These are phyloP conservation scores for Coprinopsis cinerea DNA, from an alignment of 768 basidiomycete genomes.

Conservation along the genomic window DNA sequence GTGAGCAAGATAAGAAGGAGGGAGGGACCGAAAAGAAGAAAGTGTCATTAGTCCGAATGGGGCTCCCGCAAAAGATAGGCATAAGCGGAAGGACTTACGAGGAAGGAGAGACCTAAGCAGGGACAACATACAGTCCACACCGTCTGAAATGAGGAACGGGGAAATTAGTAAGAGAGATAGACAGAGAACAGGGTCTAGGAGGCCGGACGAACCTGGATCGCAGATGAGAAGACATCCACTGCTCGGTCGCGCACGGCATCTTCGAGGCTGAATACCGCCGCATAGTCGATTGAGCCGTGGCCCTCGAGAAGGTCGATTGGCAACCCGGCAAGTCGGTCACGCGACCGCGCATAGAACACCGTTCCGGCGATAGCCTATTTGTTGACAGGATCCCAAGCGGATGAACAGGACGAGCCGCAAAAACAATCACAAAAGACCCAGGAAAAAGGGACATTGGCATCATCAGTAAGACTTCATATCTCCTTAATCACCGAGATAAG, in stretches of 20 bases:
- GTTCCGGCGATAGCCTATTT: slow-evolving; percentile 70
- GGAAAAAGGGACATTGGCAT: too few species aligned
- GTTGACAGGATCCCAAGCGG: neutral
- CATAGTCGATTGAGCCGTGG: slow-evolving; percentile 50
- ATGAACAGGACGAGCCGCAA: neutral
- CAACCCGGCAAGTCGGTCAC: slow-evolving; percentile 37
- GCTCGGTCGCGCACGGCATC: slow-evolving; percentile 44
- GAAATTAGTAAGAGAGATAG: neutral
- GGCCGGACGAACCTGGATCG: slow-evolving; percentile 49
- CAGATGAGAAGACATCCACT: slow-evolving; percentile 48
- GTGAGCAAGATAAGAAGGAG: too few species aligned
- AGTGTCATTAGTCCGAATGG: slow-evolving; percentile 9
- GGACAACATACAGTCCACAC: slow-evolving; percentile 74
- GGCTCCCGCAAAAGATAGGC: neutral
- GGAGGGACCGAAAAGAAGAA: too few species aligned
- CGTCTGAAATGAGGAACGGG: slow-evolving; percentile 31
- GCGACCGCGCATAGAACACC: slow-evolving; percentile 54
- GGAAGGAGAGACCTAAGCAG: slow-evolving; percentile 55
- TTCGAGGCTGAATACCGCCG: too few species aligned
- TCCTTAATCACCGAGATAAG: neutral
- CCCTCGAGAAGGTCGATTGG: slow-evolving; percentile 32
- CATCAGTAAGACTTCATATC: too few species aligned
- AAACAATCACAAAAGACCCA: too few species aligned
- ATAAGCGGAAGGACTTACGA: slow-evolving; percentile 36
- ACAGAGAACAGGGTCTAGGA: slow-evolving; percentile 9